Conservation (phyloP, 306 rosid genomes). For the Quercus alba region DNA sequence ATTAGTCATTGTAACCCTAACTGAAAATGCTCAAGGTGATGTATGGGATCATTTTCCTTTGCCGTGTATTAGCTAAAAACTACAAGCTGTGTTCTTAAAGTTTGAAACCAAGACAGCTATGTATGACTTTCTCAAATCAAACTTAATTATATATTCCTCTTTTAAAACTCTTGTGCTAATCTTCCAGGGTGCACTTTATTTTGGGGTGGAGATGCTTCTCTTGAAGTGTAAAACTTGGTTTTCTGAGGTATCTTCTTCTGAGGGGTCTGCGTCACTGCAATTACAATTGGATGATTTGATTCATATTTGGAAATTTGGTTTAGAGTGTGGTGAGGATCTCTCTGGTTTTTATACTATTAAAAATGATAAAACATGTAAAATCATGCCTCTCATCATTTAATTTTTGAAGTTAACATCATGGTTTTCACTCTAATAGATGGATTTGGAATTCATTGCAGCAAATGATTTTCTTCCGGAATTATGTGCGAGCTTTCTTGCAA, state of each 20-base stretch:
- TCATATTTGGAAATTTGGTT: slow-evolving; percentile 61
- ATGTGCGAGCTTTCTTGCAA: slow-evolving; percentile 67
- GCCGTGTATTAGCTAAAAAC: not conserved
- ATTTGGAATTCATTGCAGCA: slow-evolving; percentile 44
- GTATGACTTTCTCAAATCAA: not conserved
- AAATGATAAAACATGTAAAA: slow-evolving; percentile 1
- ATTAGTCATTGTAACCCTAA: not conserved
- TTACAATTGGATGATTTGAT: slow-evolving; percentile 56
- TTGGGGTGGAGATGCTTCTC: slow-evolving; percentile 71
- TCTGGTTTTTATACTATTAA: slow-evolving; percentile 5
- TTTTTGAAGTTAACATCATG: slow-evolving; percentile 2
- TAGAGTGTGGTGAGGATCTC: slow-evolving; percentile 49
- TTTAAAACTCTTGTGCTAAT: slow-evolving; percentile 8
- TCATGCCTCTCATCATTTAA: not conserved
- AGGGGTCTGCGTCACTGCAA: slow-evolving; percentile 23
- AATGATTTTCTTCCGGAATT: slow-evolving; percentile 43
- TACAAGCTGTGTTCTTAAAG: not conserved
- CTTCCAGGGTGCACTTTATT: slow-evolving; percentile 74
- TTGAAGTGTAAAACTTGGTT: slow-evolving; percentile 63
- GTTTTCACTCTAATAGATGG: slow-evolving; percentile 28
- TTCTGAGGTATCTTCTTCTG: slow-evolving; percentile 39
- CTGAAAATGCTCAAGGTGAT: not conserved
- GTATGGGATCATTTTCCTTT: not conserved
- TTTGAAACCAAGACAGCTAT: not conserved
- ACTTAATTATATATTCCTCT: not conserved